Base-by-base conservation (phyloP, 2,329 filamentous ascomycete species). In the Ceratocystis eucalypticola region DNA sequence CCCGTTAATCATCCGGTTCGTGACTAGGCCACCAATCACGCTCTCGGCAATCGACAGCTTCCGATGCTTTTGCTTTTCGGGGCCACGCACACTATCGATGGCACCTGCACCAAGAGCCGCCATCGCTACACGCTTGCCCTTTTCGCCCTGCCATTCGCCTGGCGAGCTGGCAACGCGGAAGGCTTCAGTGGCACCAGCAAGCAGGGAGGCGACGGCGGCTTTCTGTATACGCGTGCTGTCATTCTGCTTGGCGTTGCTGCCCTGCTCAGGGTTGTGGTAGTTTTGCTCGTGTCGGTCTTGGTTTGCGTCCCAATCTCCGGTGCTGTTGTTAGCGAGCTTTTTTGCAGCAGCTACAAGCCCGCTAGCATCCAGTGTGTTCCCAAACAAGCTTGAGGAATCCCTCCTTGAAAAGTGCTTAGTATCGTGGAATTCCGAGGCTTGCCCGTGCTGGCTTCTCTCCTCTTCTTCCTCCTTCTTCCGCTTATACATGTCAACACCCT, bases 161-260 rank as follows among this genome's bases (percentile, higher is more conserved):
- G 91, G 88, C 69, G 94, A 88, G 72, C 93, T 96, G 74, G 92
- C 87, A 66, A 91, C 87, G 69, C 90, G 88, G 80, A 96, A 96
- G 53, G 93, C 93, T 76, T 96, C 92, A 65, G 91, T 88, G 50
- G 92, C 93, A 71, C 91, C 93, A 37, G 93, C 92, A 61, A 96
- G 83, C 48, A 96, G 80, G 22, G 92, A 94, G 44, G 93, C 92
- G 79, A 94, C 93, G 74, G 92, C 90, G 44, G 91, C 91, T 76
- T 96, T 91, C 70, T 91, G 86, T 61, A 90, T 83, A 71, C 89
- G 89, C 41, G 82, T 83, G 69, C 82, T 81, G 67, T 83, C 83
- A 25, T 82, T 76, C 41, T 78, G 78, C 5, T 64, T 64, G 5
- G 45, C 33, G 25, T 64, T 68, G 72, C 37, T 61, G 45, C 46